Base-by-base conservation (phyloP, 495 filamentous ascomycete species). In the Xanthoparmelia taractica region DNA sequence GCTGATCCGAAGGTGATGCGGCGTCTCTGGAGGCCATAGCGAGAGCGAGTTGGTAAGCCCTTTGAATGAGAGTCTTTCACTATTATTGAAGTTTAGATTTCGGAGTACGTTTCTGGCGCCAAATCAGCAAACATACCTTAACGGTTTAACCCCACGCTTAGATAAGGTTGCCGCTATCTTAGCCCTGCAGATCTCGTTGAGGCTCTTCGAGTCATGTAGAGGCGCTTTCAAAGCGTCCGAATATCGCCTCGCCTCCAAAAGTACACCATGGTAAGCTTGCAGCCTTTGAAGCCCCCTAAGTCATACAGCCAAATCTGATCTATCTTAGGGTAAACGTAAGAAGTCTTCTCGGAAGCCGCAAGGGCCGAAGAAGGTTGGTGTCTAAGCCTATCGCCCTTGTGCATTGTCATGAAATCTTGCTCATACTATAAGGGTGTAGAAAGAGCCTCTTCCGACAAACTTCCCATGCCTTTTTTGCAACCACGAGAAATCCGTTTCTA, bases 391-490 rank as follows among this genome's bases (percentile, higher is more conserved):
- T 25, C 52, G 6, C 10, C 27, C 50, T 29, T 27, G 23, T 34
- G 29, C 50, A 20, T 38, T 18, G 25, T 54, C 61, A 20, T 45
- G 27, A 37, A 27, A 50, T 57, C 40, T 57, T 59, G 45, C 61
- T 66, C 38, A 47, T 31, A 34, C 60, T 23, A 48, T 60, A n/a
- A n/a, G 13, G 15, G 52, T 54, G 61, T 69, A 96, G 93, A 84
- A 83, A 71, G 93, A 96, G 69, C 88, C 90, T 18, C 83, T 98
- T n/a, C 78, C 91, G 20, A 92, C 87, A 4, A 80, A 84, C 27
- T 98, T 98, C 73, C 85, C 91, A n/a, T 98, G 94, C 71, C 84
- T 97, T 37, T 98, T 98, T 76, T 98, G 94, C 79, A 97, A 96
- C 73, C 91, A 97, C 75, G 95, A 97, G 70, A 91, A 89, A 54